phyloP scores from a whole-genome alignment of 2,329 filamentous ascomycete genomes.

The Podosphaera aphanis region DNA sequence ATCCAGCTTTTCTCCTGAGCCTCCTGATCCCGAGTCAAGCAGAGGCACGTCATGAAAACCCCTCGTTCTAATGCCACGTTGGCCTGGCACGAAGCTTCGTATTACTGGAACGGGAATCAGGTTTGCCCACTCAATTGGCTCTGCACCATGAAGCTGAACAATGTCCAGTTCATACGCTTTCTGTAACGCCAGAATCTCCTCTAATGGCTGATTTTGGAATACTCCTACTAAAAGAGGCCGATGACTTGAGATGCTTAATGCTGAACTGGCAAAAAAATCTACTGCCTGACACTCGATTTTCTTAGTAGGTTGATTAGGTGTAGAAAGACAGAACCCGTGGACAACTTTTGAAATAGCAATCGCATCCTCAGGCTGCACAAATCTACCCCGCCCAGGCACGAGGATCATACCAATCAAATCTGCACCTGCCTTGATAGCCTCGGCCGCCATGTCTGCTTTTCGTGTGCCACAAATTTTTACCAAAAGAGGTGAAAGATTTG shows the following conservation, averaged over 20 bases:
- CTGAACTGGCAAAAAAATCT: slow-evolving; percentile 49
- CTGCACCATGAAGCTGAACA: slow-evolving; percentile 78
- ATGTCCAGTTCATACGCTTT: slow-evolving; percentile 57
- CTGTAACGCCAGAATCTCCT: slow-evolving; percentile 60
- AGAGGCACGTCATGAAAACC: slow-evolving; percentile 69
- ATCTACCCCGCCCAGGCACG: slow-evolving; percentile 58
- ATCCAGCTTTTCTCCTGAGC: slow-evolving; percentile 58
- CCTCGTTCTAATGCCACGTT: slow-evolving; percentile 36
- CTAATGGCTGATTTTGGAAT: slow-evolving; percentile 74
- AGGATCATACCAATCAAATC: slow-evolving; percentile 87
- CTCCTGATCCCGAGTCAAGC: slow-evolving; percentile 67
- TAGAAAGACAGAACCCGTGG: slow-evolving; percentile 22
- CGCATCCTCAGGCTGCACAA: slow-evolving; percentile 56
- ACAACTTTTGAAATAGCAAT: slow-evolving; percentile 59
- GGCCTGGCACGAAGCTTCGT: slow-evolving; percentile 54
- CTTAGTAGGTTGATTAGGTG: slow-evolving; percentile 7
- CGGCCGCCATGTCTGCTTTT: slow-evolving; percentile 53
- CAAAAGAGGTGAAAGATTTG: slow-evolving; percentile 25
- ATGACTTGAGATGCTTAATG: slow-evolving; percentile 24
- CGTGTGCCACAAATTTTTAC: slow-evolving; percentile 94
- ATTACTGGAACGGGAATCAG: slow-evolving; percentile 86
- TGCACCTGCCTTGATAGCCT: slow-evolving; percentile 66
- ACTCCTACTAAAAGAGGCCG: slow-evolving; percentile 72
- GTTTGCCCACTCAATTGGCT: slow-evolving; percentile 76
- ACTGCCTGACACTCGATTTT: slow-evolving; percentile 18